phyloP scores from a whole-genome alignment of 2,329 filamentous ascomycete species.

The Cordyceps farinosa region DNA sequence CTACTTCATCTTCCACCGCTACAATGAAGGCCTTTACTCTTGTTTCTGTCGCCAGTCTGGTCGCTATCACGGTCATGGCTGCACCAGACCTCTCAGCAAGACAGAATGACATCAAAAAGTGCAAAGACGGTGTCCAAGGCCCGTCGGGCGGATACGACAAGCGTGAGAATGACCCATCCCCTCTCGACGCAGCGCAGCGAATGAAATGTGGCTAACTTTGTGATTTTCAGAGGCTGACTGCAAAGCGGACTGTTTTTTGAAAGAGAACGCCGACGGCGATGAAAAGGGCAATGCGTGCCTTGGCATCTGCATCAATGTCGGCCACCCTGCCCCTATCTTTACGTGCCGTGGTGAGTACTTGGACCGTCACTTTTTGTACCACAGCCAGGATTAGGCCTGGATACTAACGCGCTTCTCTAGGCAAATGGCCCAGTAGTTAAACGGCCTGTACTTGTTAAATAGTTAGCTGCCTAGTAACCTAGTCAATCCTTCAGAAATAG shows the following conservation, averaged over 20 bases:
- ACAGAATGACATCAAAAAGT: constrained; percentile 1
- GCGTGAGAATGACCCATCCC: background rate
- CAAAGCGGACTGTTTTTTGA: background rate
- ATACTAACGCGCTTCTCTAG: background rate
- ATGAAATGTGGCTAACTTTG: background rate
- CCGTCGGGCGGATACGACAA: background rate
- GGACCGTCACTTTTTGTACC: background rate
- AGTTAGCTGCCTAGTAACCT: too few species aligned
- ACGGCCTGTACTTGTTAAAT: background rate
- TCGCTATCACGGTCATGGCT: background rate
- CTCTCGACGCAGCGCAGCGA: too few species aligned
- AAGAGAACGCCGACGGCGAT: background rate
- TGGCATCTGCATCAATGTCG: background rate
- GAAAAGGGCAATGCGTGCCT: constrained; percentile 1
- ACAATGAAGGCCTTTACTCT: constrained; percentile 34
- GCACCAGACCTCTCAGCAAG: background rate
- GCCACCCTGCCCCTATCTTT: constrained; percentile 3
- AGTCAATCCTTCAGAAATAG: too few species aligned
- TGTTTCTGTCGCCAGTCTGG: constrained; percentile 31
- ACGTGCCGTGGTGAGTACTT: background rate
- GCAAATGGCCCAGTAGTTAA: background rate
- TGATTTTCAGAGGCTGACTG: background rate
- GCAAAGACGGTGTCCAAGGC: constrained; percentile 1
- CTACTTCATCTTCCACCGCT: background rate
- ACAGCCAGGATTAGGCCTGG: background rate